Conservation (phyloP, 192 early-diverging fungal genomes). For the Dissophora globulifera region DNA sequence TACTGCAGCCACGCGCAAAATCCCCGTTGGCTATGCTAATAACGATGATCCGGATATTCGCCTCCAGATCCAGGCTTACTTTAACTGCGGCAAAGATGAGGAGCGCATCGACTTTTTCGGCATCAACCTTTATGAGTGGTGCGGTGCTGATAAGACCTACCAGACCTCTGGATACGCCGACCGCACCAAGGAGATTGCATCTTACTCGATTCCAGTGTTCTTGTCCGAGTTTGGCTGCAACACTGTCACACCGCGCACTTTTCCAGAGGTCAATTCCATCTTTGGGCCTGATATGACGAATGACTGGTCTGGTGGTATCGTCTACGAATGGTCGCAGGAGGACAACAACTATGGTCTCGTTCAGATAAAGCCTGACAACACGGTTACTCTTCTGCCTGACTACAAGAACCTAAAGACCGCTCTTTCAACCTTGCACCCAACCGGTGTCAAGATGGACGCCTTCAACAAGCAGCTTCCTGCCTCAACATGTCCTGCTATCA, state of each 20-base stretch:
- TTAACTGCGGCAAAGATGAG: slow-evolving; percentile 71
- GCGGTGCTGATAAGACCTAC: slow-evolving; percentile 68
- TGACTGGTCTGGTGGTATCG: slow-evolving; percentile 75
- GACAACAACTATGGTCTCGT: slow-evolving; percentile 81
- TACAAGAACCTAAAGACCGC: slow-evolving; percentile 71
- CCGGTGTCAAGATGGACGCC: slow-evolving; percentile 67
- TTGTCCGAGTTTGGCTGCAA: slow-evolving; percentile 87
- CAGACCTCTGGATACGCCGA: slow-evolving; percentile 73
- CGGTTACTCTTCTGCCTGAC: slow-evolving; percentile 59
- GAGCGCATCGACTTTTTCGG: slow-evolving; percentile 79
- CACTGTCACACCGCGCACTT: slow-evolving; percentile 68
- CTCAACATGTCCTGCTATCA: slow-evolving; percentile 58
- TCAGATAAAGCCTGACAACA: slow-evolving; percentile 57
- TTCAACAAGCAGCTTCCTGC: slow-evolving; percentile 55
- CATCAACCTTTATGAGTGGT: slow-evolving; percentile 84
- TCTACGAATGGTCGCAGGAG: slow-evolving; percentile 83
- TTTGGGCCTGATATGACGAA: slow-evolving; percentile 76
- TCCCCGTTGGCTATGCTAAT: slow-evolving; percentile 81
- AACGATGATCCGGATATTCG: slow-evolving; percentile 80
- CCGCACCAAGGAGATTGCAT: slow-evolving; percentile 68
- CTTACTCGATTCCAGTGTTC: slow-evolving; percentile 73
- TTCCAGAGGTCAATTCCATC: slow-evolving; percentile 73
- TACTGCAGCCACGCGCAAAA: slow-evolving; percentile 55
- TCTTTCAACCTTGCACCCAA: slow-evolving; percentile 62
- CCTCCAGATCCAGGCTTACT: slow-evolving; percentile 71